Conservation (phyloP, 352 stramenopile species). For the Globisporangium polare region DNA sequence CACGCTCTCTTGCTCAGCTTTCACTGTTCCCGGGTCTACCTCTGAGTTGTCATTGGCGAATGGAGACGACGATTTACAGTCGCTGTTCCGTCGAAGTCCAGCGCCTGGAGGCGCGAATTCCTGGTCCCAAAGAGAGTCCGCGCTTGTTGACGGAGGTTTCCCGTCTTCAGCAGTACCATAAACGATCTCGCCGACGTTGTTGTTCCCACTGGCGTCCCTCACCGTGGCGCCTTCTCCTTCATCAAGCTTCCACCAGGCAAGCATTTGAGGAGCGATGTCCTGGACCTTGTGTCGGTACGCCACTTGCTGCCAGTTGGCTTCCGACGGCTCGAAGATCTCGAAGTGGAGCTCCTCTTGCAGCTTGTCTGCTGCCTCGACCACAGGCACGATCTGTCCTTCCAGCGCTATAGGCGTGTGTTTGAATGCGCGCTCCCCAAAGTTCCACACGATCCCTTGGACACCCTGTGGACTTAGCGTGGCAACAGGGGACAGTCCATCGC, state of each 20-base stretch:
- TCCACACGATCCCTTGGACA: slow-evolving; percentile 64
- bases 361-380: slow-evolving; percentile 27
- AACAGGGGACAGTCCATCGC: slow-evolving; percentile 18
- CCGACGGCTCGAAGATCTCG: slow-evolving; percentile 54
- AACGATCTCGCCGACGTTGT: background rate
- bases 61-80: slow-evolving; percentile 19
- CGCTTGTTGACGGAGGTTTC: background rate
- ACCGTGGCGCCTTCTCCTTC: slow-evolving; percentile 39
- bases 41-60: slow-evolving; percentile 16
- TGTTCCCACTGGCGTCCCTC: slow-evolving; percentile 37
- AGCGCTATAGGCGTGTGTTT: slow-evolving; percentile 28
- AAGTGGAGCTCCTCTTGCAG: slow-evolving; percentile 34
- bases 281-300: slow-evolving; percentile 61
- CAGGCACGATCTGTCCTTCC: slow-evolving; percentile 23
- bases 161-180: background rate
- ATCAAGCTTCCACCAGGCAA: slow-evolving; percentile 61
- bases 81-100: slow-evolving; percentile 26
- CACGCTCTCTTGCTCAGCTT: background rate
- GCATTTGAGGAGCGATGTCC: slow-evolving; percentile 39
- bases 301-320: slow-evolving; percentile 48
- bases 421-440: slow-evolving; percentile 62
- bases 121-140: slow-evolving; percentile 10
- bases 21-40: background rate
- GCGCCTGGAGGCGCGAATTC: slow-evolving; percentile 17
- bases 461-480: slow-evolving; percentile 51